phyloP scores from a whole-genome alignment of 1,139 yeast species.

The Taphrina confusa region DNA sequence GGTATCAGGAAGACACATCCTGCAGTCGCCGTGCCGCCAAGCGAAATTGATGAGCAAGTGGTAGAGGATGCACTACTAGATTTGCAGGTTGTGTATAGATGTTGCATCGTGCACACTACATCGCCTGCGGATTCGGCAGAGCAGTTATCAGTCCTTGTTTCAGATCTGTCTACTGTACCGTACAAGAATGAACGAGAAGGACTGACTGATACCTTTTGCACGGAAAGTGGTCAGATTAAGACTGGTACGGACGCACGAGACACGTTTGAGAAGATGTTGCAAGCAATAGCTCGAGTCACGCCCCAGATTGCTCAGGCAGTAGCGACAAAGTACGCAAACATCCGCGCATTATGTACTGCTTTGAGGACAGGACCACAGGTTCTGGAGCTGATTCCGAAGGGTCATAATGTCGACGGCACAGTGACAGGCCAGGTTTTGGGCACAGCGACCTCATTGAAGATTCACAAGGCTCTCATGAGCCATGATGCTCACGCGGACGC shows the following conservation, averaged over 20 bases:
- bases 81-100: conserved; percentile 37
- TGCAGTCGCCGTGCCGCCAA: too few relatives aligned
- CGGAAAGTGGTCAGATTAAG: conserved; percentile 40
- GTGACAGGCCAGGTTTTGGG: conserved; percentile 21
- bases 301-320: conserved; percentile 38
- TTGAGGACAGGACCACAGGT: conserved; percentile 9
- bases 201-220: conserved; percentile 37
- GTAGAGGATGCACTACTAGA: conserved; percentile 39
- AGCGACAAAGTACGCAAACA: conserved; percentile 33
- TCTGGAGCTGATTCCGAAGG: conserved; percentile 16
- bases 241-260: conserved; percentile 38
- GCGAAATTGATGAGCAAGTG: conserved; percentile 28
- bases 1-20: background rate
- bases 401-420: conserved; percentile 24
- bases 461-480: conserved; percentile 12
- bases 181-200: conserved; percentile 36
- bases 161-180: conserved; percentile 41
- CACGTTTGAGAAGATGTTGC: conserved; percentile 38
- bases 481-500: conserved; percentile 6
- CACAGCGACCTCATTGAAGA: conserved; percentile 4
- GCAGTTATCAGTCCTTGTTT: conserved; percentile 39
- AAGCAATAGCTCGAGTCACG: conserved; percentile 38
- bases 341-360: conserved; percentile 18
- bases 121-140: conserved; percentile 39
- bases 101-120: conserved; percentile 38